These are phyloP conservation scores for Mortierella sp. DNA, from an alignment of 371 early-diverging fungal species.

Conservation along the genomic window DNA sequence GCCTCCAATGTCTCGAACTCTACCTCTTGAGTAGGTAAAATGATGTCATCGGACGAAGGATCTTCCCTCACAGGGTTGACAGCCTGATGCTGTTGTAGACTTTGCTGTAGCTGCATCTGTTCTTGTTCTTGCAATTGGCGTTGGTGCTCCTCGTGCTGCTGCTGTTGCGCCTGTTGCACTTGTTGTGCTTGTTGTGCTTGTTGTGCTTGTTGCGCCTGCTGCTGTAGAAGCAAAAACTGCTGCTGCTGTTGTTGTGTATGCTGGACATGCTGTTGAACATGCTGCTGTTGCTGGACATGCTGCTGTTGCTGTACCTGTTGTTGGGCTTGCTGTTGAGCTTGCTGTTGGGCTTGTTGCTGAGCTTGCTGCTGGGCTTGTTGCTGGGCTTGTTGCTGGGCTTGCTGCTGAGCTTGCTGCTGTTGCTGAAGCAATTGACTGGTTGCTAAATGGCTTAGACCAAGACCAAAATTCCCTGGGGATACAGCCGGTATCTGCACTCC, in stretches of 20 bases:
- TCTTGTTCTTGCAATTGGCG: conserved; percentile 18
- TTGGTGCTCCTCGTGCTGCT: conserved; percentile 18
- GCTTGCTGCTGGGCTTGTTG: conserved; percentile 11
- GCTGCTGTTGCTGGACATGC: conserved; percentile 17
- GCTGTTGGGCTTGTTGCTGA: conserved; percentile 17
- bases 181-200: conserved; percentile 14
- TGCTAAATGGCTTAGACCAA: conserved; percentile 19
- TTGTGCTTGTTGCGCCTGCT: conserved; percentile 2
- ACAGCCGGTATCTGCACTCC: conserved; percentile 5
- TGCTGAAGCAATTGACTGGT: conserved; percentile 45
- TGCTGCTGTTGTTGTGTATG: conserved; percentile 35
- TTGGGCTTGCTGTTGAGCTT: background rate
- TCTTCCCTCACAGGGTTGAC: conserved; percentile 5
- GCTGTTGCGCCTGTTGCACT: conserved; percentile 12
- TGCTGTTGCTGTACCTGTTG: conserved; percentile 24
- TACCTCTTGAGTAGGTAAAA: conserved; percentile 31
- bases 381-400: conserved; percentile 3
- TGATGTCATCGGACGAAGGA: conserved; percentile 12
- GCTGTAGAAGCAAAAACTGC: conserved; percentile 18
- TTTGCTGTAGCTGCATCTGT: conserved; percentile 18
- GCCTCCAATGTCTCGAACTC: conserved; percentile 41
- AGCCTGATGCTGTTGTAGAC: conserved; percentile 2
- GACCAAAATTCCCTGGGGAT: conserved; percentile 4
- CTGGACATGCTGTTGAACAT: conserved; percentile 8
- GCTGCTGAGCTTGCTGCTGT: conserved; percentile 28